Base-by-base conservation (phyloP, 2,329 filamentous ascomycete genomes). In the Mycogone perniciosa region DNA sequence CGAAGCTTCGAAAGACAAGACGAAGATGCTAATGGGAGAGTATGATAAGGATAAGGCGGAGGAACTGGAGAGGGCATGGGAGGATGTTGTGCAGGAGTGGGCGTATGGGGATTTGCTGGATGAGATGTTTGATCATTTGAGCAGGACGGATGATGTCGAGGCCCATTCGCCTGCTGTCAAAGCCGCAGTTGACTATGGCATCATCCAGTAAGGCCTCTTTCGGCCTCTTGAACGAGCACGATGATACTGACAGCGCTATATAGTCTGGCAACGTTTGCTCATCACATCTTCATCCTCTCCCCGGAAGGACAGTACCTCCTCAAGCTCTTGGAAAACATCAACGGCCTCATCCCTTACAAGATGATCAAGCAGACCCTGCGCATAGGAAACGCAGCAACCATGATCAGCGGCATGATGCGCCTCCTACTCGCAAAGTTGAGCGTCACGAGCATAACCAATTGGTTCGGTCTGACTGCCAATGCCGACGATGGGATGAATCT, bases 401-500 rank as follows among this genome's bases (percentile, higher is more conserved):
- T 93, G 88, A 84, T 92, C 50, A 86, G 79, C 60, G 87, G 77
- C 52, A 84, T 92, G 76, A 77, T 88, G 64, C 79, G 76, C 48
- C 70, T 92, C 11, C 74, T 91, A 11, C 74, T 93, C 10, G 83
- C 87, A n/a, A 93, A 93, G 68, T 71, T 90, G 51, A 87, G 85
- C 57, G 74, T 92, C 4, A 82, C 81, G 2, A 82, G 82, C 6
- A 69, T 92, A 46, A 89, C 88, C 4, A 91, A 90, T 63, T 92
- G 85, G 85, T 77, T 91, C 8, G 87, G 88, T 0, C 64, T 89
- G 37, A 90, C 85, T 0, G 78, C 80, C 43, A 81, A 81, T 43
- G 79, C 84, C 0, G 82, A 89, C 55, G 86, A 90, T 57, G 88
- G 88, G 43, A 88, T 89, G 85, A 93, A 91, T 62, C 65, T 92